Evolutionary conservation across 805 yeast genomes (phyloP).

Genomic region (Lachancea thermotolerans): DNA sequence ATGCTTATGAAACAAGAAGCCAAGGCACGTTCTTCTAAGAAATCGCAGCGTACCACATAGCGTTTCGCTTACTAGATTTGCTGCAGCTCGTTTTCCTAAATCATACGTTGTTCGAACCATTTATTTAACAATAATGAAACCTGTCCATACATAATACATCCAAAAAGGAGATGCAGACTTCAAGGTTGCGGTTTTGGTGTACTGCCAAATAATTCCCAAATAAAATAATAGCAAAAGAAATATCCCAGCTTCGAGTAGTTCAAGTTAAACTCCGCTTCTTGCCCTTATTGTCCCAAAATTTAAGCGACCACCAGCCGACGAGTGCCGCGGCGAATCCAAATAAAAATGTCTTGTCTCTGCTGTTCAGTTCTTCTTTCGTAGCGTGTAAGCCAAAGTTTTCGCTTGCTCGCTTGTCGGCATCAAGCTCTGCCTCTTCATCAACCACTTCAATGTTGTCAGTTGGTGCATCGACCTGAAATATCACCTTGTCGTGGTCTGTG

Average conservation of each 20-base stretch:
- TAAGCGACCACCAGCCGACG: constrained; percentile 28
- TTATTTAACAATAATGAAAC: too few species aligned
- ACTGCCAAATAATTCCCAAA: too few species aligned
- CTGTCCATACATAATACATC: too few species aligned
- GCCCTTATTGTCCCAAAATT: constrained; percentile 2
- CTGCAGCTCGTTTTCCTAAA: too few species aligned
- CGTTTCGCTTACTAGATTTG: too few species aligned
- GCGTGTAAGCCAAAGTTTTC: not conserved
- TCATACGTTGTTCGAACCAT: too few species aligned
- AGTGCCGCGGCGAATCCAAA: constrained; percentile 21
- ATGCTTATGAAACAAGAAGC: constrained; percentile 7
- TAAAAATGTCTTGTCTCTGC: constrained; percentile 23
- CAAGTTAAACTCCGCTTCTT: too few species aligned
- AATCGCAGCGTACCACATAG: not conserved
- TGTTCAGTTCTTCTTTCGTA: constrained; percentile 12
- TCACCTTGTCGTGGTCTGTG: constrained; percentile 11
- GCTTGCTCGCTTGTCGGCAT: not conserved
- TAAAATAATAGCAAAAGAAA: too few species aligned
- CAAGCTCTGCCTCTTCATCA: constrained; percentile 7
- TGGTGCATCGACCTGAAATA: constrained; percentile 7
- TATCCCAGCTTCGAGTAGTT: too few species aligned
- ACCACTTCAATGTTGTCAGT: constrained; percentile 5
- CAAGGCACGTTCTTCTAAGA: not conserved
- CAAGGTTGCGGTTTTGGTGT: too few species aligned
- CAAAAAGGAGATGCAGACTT: too few species aligned